Evolutionary conservation across 768 basidiomycete genomes (phyloP), one percentile per base, ranked within the genome.

Genomic region (Leccinum imitatum): DNA sequence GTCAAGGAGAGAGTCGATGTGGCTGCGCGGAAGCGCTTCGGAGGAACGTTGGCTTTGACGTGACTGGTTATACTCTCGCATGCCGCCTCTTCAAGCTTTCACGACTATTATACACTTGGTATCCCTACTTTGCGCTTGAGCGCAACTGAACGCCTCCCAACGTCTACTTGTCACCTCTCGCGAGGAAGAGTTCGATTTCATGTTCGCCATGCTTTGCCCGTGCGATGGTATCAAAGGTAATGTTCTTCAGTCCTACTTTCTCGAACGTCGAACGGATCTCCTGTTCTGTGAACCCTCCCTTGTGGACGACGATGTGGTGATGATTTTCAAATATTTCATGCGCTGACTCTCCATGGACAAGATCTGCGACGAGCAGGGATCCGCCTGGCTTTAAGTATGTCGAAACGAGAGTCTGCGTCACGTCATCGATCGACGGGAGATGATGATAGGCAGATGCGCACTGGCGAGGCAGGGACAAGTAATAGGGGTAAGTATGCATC

Each of bases 371-470:
- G 47, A 90, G 73, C 0, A 91, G 75, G 30, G 74, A 71, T 1
- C 87, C 90, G 1, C 82, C 80, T 0, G 85, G 85, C 59, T 84
- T 88, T 63, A 92, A 75, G 67, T 84, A 84, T 46, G 62, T 59
- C 8, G 72, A 74, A 2, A 74, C 77, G n/a, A 91, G 78, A 2
- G 73, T 72, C 15, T 74, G 73, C 7, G 89, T 90, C 30, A 80
- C 80, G 11, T 73, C 70, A 8, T 76, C 72, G 63, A 85, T 79
- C 27, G 80, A 79, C 6, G 72, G 56, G 56, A 89, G 78, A 68
- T 89, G 87, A 62, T 89, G 87, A 66, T 87, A 89, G 2, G 88
- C 77, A 27, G 77, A 73, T 9, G 80, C 76, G 65, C 89, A 91
- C 89, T 91, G 61, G 7, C 4, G 7, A n/a, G 9, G 39, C 39